Evolutionary conservation across 495 filamentous ascomycete genomes (phyloP).

Genomic region (Podospora pseudocomata): DNA sequence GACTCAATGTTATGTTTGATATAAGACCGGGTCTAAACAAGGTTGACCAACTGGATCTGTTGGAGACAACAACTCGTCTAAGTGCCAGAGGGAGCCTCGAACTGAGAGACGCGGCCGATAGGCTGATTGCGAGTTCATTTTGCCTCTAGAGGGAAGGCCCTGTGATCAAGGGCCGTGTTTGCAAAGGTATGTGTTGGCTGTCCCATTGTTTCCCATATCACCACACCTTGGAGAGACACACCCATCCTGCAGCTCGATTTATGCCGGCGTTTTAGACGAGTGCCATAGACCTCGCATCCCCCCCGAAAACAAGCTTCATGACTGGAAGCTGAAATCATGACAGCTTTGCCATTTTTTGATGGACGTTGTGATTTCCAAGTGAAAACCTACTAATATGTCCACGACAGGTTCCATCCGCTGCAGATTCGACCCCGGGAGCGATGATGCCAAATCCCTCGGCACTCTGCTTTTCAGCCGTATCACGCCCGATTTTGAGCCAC

Average conservation of each 20-base stretch:
- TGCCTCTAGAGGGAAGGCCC: conserved; percentile 37
- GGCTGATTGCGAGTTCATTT: conserved; percentile 39
- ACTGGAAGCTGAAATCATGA: no score
- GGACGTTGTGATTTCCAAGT: not conserved
- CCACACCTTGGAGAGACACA: not conserved
- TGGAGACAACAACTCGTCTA: conserved; percentile 27
- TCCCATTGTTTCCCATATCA: not conserved
- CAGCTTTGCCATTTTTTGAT: not conserved
- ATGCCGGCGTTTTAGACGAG: no score
- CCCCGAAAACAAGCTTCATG: no score
- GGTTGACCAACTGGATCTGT: conserved; percentile 19
- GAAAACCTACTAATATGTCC: not conserved
- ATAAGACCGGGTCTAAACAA: conserved; percentile 25
- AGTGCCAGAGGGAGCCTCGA: conserved; percentile 24
- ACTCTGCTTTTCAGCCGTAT: conserved; percentile 28
- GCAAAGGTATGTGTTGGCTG: conserved; percentile 24
- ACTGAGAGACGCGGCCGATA: conserved; percentile 33
- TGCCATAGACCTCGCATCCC: no score
- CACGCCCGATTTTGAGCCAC: conserved; percentile 35
- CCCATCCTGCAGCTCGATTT: no score
- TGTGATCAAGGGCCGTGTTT: conserved; percentile 23
- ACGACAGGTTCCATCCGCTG: conserved; percentile 34
- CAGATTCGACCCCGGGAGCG: conserved; percentile 28
- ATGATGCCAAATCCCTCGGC: conserved; percentile 30
- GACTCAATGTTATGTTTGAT: conserved; percentile 32